These are phyloP conservation scores for Starmerella khaoyaiensis DNA, from an alignment of 805 yeast species.

Conservation along the genomic window DNA sequence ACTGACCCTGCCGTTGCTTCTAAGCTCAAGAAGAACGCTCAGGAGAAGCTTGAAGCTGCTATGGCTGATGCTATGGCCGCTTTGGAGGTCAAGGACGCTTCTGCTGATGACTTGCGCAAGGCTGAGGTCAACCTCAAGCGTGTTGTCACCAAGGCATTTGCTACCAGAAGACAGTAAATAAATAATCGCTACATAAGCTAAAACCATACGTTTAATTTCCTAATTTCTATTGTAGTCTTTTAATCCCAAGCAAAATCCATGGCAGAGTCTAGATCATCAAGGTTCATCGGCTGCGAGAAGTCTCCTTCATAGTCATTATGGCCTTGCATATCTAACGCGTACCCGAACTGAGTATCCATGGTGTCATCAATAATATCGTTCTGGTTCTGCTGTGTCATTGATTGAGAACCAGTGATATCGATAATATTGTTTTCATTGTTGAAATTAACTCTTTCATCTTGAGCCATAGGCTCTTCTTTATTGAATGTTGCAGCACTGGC, in stretches of 20 bases:
- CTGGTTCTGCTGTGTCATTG: too few relatives aligned
- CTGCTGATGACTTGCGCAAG: slow-evolving; percentile 97
- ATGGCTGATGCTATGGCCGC: slow-evolving; percentile 96
- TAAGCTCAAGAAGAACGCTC: slow-evolving; percentile 92
- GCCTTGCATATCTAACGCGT: neutral
- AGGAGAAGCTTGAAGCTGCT: slow-evolving; percentile 95
- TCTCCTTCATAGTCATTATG: slow-evolving; percentile 13
- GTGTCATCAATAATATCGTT: too few relatives aligned
- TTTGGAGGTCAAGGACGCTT: slow-evolving; percentile 88
- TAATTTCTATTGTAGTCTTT: neutral
- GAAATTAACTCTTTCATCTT: too few relatives aligned
- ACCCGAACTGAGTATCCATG: neutral
- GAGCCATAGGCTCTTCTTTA: too few relatives aligned
- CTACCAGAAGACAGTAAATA: slow-evolving; percentile 51
- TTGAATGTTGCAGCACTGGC: too few relatives aligned
- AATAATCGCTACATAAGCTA: neutral
- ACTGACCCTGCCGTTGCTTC: slow-evolving; percentile 97
- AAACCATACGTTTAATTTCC: neutral
- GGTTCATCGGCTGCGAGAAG: slow-evolving; percentile 21
- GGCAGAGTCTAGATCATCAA: slow-evolving; percentile 23
- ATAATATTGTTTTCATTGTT: too few relatives aligned
- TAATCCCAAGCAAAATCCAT: slow-evolving; percentile 22
- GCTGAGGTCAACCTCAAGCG: slow-evolving; percentile 98
- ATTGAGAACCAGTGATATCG: too few relatives aligned
- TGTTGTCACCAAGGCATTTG: slow-evolving; percentile 98